Percentiles rank a stretch among this genome's conserved stretches.
Conservation (phyloP, 257 asterid species). For the Handroanthus guayacan region DNA sequence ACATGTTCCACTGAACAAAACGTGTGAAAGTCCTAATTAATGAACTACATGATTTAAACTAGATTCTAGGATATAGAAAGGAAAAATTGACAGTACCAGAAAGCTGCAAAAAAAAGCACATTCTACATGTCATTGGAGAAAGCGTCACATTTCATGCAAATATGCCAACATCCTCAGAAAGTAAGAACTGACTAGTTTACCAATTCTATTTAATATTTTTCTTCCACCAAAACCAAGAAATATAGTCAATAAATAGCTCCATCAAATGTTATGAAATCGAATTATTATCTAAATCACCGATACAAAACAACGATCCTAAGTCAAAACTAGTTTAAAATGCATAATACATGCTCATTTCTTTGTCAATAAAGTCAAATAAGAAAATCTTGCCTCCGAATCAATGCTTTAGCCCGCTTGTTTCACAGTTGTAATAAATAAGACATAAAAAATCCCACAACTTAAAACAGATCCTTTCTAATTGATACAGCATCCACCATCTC, state of each 20-base stretch:
- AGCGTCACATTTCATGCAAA: background rate
- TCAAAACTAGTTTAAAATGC: background rate
- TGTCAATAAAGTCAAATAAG: background rate
- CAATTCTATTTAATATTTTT: background rate
- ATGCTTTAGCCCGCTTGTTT: background rate
- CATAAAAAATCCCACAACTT: background rate
- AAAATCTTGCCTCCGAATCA: background rate
- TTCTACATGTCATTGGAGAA: background rate
- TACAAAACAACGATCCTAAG: background rate
- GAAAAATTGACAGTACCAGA: background rate
- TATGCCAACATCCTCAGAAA: background rate
- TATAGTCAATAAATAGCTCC: background rate
- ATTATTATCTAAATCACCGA: background rate
- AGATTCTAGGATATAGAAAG: background rate
- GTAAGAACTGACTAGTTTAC: background rate
- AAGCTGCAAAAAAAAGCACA: background rate
- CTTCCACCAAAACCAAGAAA: background rate
- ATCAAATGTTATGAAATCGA: background rate
- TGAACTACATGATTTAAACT: background rate
- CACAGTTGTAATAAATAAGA: background rate
- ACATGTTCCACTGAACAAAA: background rate
- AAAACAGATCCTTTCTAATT: background rate
- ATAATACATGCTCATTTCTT: background rate
- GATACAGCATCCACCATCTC: background rate
- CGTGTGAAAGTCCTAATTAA: background rate